phyloP scores from a whole-genome alignment of 2,329 filamentous ascomycete genomes.

The Pyrenophora graminea region DNA sequence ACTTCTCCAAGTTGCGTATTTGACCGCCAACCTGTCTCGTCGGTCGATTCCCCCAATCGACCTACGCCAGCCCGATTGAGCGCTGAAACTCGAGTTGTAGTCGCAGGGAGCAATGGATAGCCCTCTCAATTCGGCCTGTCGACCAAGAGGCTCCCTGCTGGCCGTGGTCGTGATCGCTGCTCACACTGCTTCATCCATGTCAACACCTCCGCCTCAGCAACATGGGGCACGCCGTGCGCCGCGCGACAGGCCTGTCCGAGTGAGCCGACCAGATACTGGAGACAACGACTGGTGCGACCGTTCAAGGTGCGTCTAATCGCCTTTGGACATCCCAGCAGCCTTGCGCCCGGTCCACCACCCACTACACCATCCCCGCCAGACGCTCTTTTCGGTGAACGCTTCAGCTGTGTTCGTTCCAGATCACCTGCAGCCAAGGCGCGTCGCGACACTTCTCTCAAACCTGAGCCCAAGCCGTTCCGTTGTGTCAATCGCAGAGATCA shows the following conservation, averaged over 20 bases:
- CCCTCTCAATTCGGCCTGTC: slow-evolving; percentile 14
- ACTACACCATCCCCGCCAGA: slow-evolving; percentile 34
- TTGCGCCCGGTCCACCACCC: slow-evolving; percentile 40
- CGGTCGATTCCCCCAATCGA: slow-evolving; percentile 25
- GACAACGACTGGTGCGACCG: slow-evolving; percentile 27
- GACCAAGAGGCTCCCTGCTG: slow-evolving; percentile 30
- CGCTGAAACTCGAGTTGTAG: slow-evolving; percentile 33
- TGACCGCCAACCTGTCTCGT: slow-evolving; percentile 16
- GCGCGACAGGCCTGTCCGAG: slow-evolving; percentile 25
- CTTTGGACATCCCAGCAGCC: slow-evolving; percentile 38
- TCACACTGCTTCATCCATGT: slow-evolving; percentile 24
- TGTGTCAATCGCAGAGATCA: slow-evolving; percentile 42
- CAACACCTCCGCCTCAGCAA: slow-evolving; percentile 32
- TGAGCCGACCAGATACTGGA: slow-evolving; percentile 24
- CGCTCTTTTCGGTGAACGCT: slow-evolving; percentile 46
- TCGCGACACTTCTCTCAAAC: slow-evolving; percentile 48
- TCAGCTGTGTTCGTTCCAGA: slow-evolving; percentile 47
- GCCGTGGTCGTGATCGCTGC: slow-evolving; percentile 12
- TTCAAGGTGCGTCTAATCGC: slow-evolving; percentile 35
- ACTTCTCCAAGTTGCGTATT: slow-evolving; percentile 19
- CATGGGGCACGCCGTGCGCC: slow-evolving; percentile 38
- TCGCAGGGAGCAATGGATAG: slow-evolving; percentile 28
- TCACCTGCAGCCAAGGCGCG: slow-evolving; percentile 48
- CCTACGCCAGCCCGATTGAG: slow-evolving; percentile 29
- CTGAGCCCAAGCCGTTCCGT: slow-evolving; percentile 42